phyloP scores from a whole-genome alignment of 2,329 filamentous ascomycete species.

The Talaromyces marneffei region DNA sequence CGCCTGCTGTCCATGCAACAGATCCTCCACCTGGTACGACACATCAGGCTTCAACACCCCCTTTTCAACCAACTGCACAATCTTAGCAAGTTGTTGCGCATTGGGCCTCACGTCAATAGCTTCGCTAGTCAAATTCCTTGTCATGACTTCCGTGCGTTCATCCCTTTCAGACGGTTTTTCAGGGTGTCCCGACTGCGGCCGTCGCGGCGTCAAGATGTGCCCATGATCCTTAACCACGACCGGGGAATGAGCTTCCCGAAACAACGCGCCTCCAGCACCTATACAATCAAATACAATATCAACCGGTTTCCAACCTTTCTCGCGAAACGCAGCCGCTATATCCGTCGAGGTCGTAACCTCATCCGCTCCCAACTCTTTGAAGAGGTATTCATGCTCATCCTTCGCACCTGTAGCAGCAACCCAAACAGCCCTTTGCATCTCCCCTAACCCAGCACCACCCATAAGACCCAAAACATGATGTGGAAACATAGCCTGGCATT shows the following conservation, averaged over 20 bases:
- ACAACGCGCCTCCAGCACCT: slow-evolving; percentile 25
- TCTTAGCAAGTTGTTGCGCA: slow-evolving; percentile 27
- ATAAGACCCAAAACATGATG: slow-evolving; percentile 8
- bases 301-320: slow-evolving; percentile 30
- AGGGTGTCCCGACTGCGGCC: slow-evolving; percentile 5
- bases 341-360: slow-evolving; percentile 30
- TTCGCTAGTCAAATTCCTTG: slow-evolving; percentile 24
- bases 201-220: slow-evolving; percentile 25
- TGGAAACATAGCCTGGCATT: slow-evolving; percentile 30
- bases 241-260: slow-evolving; percentile 29
- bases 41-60: slow-evolving; percentile 30
- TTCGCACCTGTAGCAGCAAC: slow-evolving; percentile 31
- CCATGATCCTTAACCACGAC: slow-evolving; percentile 31
- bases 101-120: slow-evolving; percentile 37
- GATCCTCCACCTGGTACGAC: slow-evolving; percentile 26
- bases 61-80: slow-evolving; percentile 32
- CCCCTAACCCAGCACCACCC: background rate
- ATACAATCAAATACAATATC: slow-evolving; percentile 39
- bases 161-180: slow-evolving; percentile 12
- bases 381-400: slow-evolving; percentile 25
- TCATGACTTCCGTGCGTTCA: slow-evolving; percentile 16
- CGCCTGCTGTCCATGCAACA: slow-evolving; percentile 31
- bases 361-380: slow-evolving; percentile 27
- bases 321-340: slow-evolving; percentile 27
- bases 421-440: slow-evolving; percentile 23